Evolutionary conservation across 345 rosid genomes (phyloP).

Genomic region (Anastatica hierochuntica): DNA sequence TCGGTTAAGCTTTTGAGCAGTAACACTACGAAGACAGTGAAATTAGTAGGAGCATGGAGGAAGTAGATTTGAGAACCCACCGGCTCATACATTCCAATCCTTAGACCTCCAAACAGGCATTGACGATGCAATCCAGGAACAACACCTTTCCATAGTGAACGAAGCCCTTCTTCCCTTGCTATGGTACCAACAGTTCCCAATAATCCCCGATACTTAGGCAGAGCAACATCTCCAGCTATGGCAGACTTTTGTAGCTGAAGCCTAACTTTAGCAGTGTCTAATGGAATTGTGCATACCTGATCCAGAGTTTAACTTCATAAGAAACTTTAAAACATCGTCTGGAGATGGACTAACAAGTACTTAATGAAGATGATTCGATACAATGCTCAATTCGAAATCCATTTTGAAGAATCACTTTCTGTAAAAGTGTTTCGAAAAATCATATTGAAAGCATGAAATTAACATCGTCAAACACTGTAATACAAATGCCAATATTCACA

Average conservation of each 20-base stretch:
- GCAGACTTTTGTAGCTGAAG: constrained; percentile 92
- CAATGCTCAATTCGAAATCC: too few relatives aligned
- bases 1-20: not conserved
- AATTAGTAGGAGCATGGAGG: not conserved
- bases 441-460: not conserved
- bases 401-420: not conserved
- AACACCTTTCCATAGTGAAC: constrained; percentile 92
- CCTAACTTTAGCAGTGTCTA: constrained; percentile 98
- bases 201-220: constrained; percentile 80
- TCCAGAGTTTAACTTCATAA: constrained; percentile 10
- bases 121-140: constrained; percentile 96
- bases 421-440: not conserved
- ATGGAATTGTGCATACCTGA: constrained; percentile 90
- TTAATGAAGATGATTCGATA: not conserved
- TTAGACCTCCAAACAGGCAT: constrained; percentile 85
- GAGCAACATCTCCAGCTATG: constrained; percentile 44
- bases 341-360: not conserved
- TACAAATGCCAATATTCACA: not conserved
- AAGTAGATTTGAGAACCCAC: constrained; percentile 38
- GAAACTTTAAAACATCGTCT: not conserved
- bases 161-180: constrained; percentile 86
- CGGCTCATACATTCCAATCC: constrained; percentile 95
- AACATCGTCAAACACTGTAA: not conserved
- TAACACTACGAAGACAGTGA: not conserved
- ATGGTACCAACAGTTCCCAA: constrained; percentile 90